Evolutionary conservation across 306 rosid genomes (phyloP).

Genomic region (Quercus suber): DNA sequence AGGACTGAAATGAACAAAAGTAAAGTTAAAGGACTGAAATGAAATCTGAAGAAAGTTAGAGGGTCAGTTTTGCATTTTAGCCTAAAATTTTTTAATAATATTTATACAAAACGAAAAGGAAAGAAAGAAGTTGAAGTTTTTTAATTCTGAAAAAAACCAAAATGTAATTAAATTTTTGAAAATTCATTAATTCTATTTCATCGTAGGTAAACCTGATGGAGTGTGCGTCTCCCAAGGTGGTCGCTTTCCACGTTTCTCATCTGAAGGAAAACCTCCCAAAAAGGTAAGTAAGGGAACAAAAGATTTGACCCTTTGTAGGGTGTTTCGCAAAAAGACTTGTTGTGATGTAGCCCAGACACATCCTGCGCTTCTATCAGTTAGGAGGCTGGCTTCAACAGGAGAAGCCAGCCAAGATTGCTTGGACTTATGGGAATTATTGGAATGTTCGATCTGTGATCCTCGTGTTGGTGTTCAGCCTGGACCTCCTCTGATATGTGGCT

Average conservation of each 20-base stretch:
- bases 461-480: conserved; percentile 67
- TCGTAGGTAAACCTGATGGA: conserved; percentile 57
- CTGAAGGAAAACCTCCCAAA: conserved; percentile 73
- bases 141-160: background rate
- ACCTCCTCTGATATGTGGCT: conserved; percentile 77
- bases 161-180: background rate
- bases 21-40: no score
- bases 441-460: conserved; percentile 91
- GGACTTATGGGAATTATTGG: conserved; percentile 90
- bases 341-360: conserved; percentile 81
- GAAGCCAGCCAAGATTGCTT: conserved; percentile 82
- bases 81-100: background rate
- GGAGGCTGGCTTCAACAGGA: conserved; percentile 82
- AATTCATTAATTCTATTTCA: background rate
- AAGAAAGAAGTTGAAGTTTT: background rate
- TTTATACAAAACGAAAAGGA: background rate
- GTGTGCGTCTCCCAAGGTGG: conserved; percentile 88
- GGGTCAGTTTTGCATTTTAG: no score
- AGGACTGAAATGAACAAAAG: no score
- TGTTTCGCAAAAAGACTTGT: conserved; percentile 79
- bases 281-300: conserved; percentile 58
- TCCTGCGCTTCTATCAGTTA: conserved; percentile 66
- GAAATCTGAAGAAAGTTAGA: no score
- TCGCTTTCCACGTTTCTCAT: conserved; percentile 72
- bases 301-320: conserved; percentile 82